Base-by-base conservation (phyloP, 75 land plant species). In the Ceratopteris richardii region DNA sequence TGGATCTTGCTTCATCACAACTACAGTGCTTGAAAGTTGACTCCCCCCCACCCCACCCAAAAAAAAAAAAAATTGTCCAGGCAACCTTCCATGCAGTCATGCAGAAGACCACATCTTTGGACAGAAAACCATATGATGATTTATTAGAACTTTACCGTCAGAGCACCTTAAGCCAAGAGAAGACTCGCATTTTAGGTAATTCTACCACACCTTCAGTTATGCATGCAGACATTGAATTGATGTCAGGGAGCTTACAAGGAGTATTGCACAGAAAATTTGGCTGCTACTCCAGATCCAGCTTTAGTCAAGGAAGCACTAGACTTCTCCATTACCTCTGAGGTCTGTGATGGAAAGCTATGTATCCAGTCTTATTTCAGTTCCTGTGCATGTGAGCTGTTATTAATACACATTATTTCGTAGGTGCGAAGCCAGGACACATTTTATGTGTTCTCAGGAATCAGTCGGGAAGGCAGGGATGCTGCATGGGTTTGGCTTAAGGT, bases 401-500 rank as follows among this genome's bases (percentile, higher is more conserved):
- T n/a, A n/a, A n/a, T n/a, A n/a, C n/a, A n/a, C n/a, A n/a, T n/a
- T n/a, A 30, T 62, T 33, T 16, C 67, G 0, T 68, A 95, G 99
- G 99, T 95, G 36, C 82, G 97, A 19, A 84, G 57, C 52, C 99
- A 95, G 71, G 97, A 90, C 90, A 77, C 76, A n/a, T 39, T 84
- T 28, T 72, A 51, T 75, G 92, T 86, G 30, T 79, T 95, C 10
- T 37, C 36, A 7, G 86, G 85, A 33, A 78, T 90, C 18, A 75
- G 88, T 51, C 67, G 48, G 44, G 85, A 86, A 54, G 90, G 83
- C 29, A 85, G 96, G 27, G 96, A 86, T 48, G 60, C 66, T 22
- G 85, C 91, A 31, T 94, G 98, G 98, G 60, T 17, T 1, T 90
- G 98, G 98, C 57, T 94, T 37, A 79, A 78, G 91, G 98, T 94